Evolutionary conservation across 352 stramenopile species (phyloP).

Genomic region (Phytophthora sojae): DNA sequence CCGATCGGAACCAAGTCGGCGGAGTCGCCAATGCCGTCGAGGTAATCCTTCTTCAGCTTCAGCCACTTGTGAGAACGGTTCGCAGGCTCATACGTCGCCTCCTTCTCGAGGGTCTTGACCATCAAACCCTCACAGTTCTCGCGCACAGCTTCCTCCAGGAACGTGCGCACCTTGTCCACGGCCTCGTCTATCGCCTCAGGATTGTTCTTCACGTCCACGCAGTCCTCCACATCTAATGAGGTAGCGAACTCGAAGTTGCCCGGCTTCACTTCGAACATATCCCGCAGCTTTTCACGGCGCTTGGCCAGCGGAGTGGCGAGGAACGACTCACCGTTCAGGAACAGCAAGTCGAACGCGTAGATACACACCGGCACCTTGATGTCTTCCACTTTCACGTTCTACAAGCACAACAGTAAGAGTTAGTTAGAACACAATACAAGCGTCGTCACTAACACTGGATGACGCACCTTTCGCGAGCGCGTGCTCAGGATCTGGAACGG

Average conservation of each 20-base stretch:
- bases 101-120: conserved; percentile 99
- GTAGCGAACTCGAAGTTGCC: conserved; percentile 96
- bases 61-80: conserved; percentile 99
- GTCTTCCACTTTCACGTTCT: conserved; percentile 88
- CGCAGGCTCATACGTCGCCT: conserved; percentile 98
- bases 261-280: conserved; percentile 93
- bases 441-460: neutral
- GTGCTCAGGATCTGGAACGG: conserved; percentile 99
- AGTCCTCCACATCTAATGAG: conserved; percentile 89
- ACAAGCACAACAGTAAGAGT: conserved; percentile 4
- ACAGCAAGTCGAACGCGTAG: conserved; percentile 99
- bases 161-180: conserved; percentile 87
- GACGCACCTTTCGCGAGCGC: conserved; percentile 92
- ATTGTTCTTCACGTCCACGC: conserved; percentile 89
- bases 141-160: conserved; percentile 95
- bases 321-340: conserved; percentile 97
- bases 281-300: conserved; percentile 91
- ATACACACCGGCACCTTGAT: conserved; percentile 94
- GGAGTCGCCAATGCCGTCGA: conserved; percentile 98
- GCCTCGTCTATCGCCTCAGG: conserved; percentile 88
- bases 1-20: conserved; percentile 99
- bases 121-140: conserved; percentile 98
- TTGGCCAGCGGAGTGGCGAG: conserved; percentile 91
- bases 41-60: conserved; percentile 99
- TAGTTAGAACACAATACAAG: neutral